Percentiles rank a stretch among this genome's conserved stretches.
These are phyloP conservation scores for Entomortierella parvispora DNA, from an alignment of 192 early-diverging fungal species.

Conservation along the genomic window DNA sequence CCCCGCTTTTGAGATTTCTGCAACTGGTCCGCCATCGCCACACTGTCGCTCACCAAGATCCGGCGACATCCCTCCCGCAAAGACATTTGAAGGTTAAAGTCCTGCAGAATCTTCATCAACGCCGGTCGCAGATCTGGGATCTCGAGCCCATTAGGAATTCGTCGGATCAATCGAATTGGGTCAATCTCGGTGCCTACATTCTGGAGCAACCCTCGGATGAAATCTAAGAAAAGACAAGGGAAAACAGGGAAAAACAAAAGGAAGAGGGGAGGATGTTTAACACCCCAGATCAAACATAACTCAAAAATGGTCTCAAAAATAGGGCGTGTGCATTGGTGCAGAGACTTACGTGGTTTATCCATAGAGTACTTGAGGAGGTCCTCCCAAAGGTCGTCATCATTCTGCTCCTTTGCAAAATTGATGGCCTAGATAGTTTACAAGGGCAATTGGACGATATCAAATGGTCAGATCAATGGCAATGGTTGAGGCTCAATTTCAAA, in stretches of 20 bases:
- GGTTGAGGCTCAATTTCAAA: slow-evolving; percentile 5
- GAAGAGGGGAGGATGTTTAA: too few relatives aligned
- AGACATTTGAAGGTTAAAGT: slow-evolving; percentile 92
- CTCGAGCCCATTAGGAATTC: slow-evolving; percentile 81
- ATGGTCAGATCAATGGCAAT: neutral
- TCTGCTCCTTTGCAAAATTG: slow-evolving; percentile 98
- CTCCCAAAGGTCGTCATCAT: slow-evolving; percentile 95
- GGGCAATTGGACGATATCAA: neutral
- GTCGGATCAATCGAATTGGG: slow-evolving; percentile 80
- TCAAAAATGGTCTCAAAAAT: too few relatives aligned
- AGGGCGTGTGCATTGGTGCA: too few relatives aligned
- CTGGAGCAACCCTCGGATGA: slow-evolving; percentile 92
- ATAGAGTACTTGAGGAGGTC: slow-evolving; percentile 93
- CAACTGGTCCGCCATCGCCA: slow-evolving; percentile 78
- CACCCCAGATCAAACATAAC: too few relatives aligned
- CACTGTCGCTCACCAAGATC: slow-evolving; percentile 89
- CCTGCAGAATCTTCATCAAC: slow-evolving; percentile 89
- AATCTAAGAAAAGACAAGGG: slow-evolving; percentile 61
- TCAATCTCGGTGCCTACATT: slow-evolving; percentile 89
- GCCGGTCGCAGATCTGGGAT: slow-evolving; percentile 86
- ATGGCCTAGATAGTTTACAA: slow-evolving; percentile 74
- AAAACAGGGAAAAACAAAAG: slow-evolving; percentile 5
- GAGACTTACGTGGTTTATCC: slow-evolving; percentile 93
- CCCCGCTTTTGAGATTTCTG: slow-evolving; percentile 75
- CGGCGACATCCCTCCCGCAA: slow-evolving; percentile 91